Conservation (phyloP, 2,329 filamentous ascomycete species). For the Calonectria honghensis region DNA sequence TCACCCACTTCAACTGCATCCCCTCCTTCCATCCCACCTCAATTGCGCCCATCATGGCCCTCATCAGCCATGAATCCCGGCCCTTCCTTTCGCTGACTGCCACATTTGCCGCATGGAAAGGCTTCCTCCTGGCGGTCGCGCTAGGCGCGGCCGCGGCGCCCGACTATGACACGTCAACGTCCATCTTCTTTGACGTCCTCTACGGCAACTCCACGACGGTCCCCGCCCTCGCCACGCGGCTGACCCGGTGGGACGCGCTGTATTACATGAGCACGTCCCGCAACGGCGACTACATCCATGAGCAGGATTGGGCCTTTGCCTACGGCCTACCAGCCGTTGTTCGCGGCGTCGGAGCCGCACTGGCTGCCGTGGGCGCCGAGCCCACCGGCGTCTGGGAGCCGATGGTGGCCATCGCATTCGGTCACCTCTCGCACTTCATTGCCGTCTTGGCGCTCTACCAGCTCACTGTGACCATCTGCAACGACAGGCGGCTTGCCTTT, state of each 20-base stretch:
- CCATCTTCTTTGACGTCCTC: slow-evolving; percentile 64
- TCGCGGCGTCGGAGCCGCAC: slow-evolving; percentile 55
- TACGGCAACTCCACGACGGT: slow-evolving; percentile 62
- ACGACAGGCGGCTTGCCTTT: slow-evolving; percentile 75
- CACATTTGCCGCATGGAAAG: slow-evolving; percentile 80
- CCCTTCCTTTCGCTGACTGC: slow-evolving; percentile 54
- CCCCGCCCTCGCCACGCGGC: slow-evolving; percentile 69
- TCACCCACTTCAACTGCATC: slow-evolving; percentile 38
- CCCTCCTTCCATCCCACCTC: neutral
- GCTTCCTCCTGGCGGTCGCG: slow-evolving; percentile 77
- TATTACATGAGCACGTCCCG: slow-evolving; percentile 81
- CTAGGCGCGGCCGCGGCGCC: slow-evolving; percentile 70
- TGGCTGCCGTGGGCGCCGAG: slow-evolving; percentile 44
- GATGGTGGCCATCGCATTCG: slow-evolving; percentile 78
- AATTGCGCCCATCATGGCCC: slow-evolving; percentile 23
- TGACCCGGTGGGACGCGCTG: slow-evolving; percentile 88
- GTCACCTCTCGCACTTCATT: slow-evolving; percentile 84
- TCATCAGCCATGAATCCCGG: slow-evolving; percentile 36
- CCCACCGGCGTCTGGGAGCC: slow-evolving; percentile 56
- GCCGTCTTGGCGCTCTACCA: slow-evolving; percentile 84
- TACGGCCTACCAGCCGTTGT: slow-evolving; percentile 67
- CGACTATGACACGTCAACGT: slow-evolving; percentile 87
- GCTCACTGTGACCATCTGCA: slow-evolving; percentile 76
- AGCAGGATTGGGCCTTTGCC: slow-evolving; percentile 92
- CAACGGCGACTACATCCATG: slow-evolving; percentile 81